These are phyloP conservation scores for Betula pendula DNA, from an alignment of 306 rosid genomes.

Conservation along the genomic window DNA sequence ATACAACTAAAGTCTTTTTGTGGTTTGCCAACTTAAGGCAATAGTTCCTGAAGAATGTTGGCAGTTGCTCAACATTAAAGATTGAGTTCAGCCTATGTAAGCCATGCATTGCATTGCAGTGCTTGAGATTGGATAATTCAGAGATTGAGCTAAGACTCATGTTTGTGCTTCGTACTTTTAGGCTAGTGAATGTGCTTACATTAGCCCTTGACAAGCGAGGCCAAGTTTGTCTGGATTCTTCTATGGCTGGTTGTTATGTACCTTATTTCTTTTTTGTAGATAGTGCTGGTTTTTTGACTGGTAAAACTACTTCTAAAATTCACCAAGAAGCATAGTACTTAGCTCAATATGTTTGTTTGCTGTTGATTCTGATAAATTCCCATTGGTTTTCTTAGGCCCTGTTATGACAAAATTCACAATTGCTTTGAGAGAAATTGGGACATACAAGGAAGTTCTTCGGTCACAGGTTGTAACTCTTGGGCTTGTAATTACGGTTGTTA, in stretches of 20 bases:
- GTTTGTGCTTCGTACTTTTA: conserved; percentile 9
- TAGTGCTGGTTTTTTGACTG: conserved; percentile 16
- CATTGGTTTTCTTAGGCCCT: conserved; percentile 59
- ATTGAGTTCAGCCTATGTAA: conserved; percentile 11
- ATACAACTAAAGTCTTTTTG: not conserved
- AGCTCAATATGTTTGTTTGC: not conserved
- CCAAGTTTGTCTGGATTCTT: conserved; percentile 23
- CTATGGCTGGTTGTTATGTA: conserved; percentile 2
- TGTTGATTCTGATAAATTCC: conserved; percentile 23
- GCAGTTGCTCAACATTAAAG: conserved; percentile 20
- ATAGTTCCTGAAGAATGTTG: conserved; percentile 17
- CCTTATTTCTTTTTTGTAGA: conserved; percentile 22
- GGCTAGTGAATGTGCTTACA: conserved; percentile 12
- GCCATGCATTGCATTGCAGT: not conserved
- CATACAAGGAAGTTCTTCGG: conserved; percentile 92
- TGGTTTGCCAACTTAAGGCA: conserved; percentile 12
- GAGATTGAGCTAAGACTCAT: not conserved
- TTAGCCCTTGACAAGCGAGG: conserved; percentile 18
- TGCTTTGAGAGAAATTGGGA: conserved; percentile 86
- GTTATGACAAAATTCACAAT: conserved; percentile 83
- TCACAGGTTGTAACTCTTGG: conserved; percentile 58
- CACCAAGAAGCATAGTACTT: not conserved
- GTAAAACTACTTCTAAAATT: conserved; percentile 14
- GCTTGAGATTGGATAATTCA: conserved; percentile 4
- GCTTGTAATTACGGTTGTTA: not conserved